Evolutionary conservation across 352 stramenopile genomes (phyloP), one percentile per base, ranked within the genome.

Genomic region (Globisporangium takayamanum): DNA sequence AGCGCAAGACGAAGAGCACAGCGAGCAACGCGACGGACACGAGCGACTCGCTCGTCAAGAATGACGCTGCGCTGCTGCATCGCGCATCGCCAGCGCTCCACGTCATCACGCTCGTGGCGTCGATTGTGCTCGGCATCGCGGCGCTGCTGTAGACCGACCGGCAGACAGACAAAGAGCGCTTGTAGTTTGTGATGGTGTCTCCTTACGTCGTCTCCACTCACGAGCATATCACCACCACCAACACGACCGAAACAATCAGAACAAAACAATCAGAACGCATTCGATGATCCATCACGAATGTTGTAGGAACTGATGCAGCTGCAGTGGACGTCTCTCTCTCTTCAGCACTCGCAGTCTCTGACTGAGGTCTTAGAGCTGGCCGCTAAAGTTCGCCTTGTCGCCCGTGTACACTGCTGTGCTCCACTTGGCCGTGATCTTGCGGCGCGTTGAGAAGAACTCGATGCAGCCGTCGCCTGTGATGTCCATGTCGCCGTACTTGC

Each of bases 341-440:
- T 39, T 11, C 33, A 39, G 33, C 33, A 12, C 33, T 39, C 8
- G 6, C 6, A 20, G 14, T 47, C 41, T 5, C 41, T 50, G 7
- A 20, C 37, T 39, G 14, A 30, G 20, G 6, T 6, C 30, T 42
- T 53, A 89, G 47, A 89, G 73, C 49, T 89, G 80, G 1, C 76
- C 75, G 48, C 74, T 89, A 53, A 89, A 89, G 65, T 89, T 89
- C 30, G 80, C 80, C 26, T 74, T 76, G 59, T 89, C 80, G 28
- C 57, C 60, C 5, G 70, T 55, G 46, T 80, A 73, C 42, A 70
- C 74, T 26, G 63, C 55, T 7, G 75, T 72, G 67, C 69, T 80
- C 96, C 96, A 99, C 70, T 98, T 98, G 66, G 78, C 87, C 18
- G 96, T 99, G 58, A 99, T 93, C 79, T 99, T 99, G 74, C 97